These are phyloP conservation scores for Epichloe amarillans DNA, from an alignment of 2,329 filamentous ascomycete genomes.

Conservation along the genomic window DNA sequence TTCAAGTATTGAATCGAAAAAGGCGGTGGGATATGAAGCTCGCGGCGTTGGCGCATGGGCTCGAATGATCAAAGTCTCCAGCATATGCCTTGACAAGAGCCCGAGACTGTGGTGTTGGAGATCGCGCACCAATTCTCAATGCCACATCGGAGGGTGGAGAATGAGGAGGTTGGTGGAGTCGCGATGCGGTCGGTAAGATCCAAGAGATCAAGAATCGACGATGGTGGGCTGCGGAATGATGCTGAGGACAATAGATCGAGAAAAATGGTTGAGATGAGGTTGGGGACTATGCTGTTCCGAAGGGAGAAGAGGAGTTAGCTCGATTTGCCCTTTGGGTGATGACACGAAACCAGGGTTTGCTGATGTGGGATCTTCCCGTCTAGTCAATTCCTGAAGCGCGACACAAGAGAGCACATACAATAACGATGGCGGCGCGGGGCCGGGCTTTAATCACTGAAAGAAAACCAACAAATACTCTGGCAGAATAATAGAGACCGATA, in stretches of 20 bases:
- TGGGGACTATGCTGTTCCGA: constrained; percentile 1
- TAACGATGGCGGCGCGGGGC: constrained; percentile 20
- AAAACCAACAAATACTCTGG: constrained; percentile 26
- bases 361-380: constrained; percentile 2
- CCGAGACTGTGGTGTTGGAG: constrained; percentile 5
- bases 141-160: constrained; percentile 16
- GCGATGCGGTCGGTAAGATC: constrained; percentile 3
- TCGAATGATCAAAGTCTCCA: constrained; percentile 10
- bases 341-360: constrained; percentile 4
- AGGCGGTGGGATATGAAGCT: constrained; percentile 19
- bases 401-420: constrained; percentile 13
- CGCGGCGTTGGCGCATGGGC: constrained; percentile 28
- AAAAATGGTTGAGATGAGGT: constrained; percentile 2
- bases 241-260: constrained; percentile 2
- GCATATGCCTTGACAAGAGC: constrained; percentile 10
- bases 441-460: constrained; percentile 20
- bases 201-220: background rate
- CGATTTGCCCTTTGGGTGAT: background rate
- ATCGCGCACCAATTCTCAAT: constrained; percentile 11
- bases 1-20: constrained; percentile 20
- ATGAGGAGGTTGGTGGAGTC: constrained; percentile 4
- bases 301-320: constrained; percentile 5
- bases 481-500: constrained; percentile 25
- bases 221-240: background rate
- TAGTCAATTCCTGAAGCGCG: background rate